Evolutionary conservation across 345 rosid genomes (phyloP).

Genomic region (Camelina hispida): DNA sequence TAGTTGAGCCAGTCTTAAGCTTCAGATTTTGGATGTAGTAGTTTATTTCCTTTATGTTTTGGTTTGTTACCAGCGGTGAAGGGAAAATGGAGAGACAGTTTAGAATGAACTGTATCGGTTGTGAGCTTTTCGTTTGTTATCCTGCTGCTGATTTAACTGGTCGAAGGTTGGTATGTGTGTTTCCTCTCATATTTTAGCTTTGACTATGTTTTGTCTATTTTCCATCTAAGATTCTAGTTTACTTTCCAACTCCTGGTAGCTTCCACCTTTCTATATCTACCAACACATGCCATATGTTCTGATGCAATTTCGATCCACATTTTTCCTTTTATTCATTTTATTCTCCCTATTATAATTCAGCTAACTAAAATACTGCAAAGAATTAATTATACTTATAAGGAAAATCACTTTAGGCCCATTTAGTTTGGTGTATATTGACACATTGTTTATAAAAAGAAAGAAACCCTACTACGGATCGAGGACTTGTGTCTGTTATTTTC

Average conservation of each 20-base stretch:
- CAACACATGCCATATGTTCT: conserved; percentile 56
- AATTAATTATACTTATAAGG: too few species aligned
- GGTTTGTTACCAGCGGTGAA: conserved; percentile 66
- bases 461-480: too few species aligned
- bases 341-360: too few species aligned
- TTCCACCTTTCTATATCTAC: too few species aligned
- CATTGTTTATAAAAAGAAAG: too few species aligned
- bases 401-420: too few species aligned
- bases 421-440: too few species aligned
- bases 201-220: background rate
- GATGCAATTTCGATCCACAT: conserved; percentile 3
- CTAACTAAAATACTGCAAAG: too few species aligned
- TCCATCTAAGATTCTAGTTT: too few species aligned
- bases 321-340: too few species aligned
- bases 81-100: conserved; percentile 96
- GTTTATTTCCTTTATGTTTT: background rate
- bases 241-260: too few species aligned
- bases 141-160: conserved; percentile 91
- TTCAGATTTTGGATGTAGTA: background rate
- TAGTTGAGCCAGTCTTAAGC: background rate
- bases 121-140: conserved; percentile 89
- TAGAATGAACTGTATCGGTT: conserved; percentile 93
- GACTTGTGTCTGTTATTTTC: too few species aligned
- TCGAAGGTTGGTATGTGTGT: conserved; percentile 73
- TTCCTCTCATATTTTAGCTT: conserved; percentile 17